phyloP scores from a whole-genome alignment of 2,329 filamentous ascomycete genomes.

The Diaporthe citrichinensis region DNA sequence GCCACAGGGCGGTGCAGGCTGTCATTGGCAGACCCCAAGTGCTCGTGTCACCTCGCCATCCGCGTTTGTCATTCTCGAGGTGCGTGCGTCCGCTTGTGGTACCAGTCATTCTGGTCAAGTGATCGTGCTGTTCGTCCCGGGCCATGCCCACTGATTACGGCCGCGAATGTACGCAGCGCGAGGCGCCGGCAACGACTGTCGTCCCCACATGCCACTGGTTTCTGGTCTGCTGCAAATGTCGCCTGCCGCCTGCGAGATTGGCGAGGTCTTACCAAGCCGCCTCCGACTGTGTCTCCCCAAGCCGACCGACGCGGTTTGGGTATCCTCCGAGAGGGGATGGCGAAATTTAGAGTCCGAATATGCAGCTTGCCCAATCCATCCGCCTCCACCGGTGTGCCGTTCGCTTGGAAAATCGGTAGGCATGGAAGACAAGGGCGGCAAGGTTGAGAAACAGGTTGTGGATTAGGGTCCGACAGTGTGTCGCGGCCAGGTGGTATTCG shows the following conservation, averaged over 20 bases:
- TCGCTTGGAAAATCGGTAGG: slow-evolving; percentile 12
- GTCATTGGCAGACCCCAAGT: background rate
- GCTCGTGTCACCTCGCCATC: slow-evolving; percentile 29
- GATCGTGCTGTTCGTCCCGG: slow-evolving; percentile 30
- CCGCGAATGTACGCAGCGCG: slow-evolving; percentile 13
- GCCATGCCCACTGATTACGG: slow-evolving; percentile 22
- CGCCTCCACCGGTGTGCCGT: background rate
- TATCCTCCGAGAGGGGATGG: slow-evolving; percentile 9
- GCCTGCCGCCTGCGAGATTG: slow-evolving; percentile 52
- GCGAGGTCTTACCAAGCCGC: slow-evolving; percentile 51
- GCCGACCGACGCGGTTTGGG: slow-evolving; percentile 9
- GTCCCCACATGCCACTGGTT: slow-evolving; percentile 22
- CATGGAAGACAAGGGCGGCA: background rate
- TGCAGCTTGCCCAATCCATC: slow-evolving; percentile 18
- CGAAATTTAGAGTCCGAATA: slow-evolving; percentile 1
- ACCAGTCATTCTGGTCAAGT: slow-evolving; percentile 33
- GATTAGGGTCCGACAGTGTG: slow-evolving; percentile 3
- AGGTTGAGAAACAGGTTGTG: slow-evolving; percentile 27
- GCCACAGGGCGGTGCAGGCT: slow-evolving; percentile 4
- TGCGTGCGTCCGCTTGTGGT: slow-evolving; percentile 34
- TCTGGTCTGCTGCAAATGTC: slow-evolving; percentile 38
- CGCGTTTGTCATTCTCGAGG: slow-evolving; percentile 30
- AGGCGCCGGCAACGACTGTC: background rate
- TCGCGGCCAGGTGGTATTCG: slow-evolving; percentile 17
- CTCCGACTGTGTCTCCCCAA: slow-evolving; percentile 44